phyloP scores from a whole-genome alignment of 2,329 filamentous ascomycete genomes.

The Hysterium pulicare region DNA sequence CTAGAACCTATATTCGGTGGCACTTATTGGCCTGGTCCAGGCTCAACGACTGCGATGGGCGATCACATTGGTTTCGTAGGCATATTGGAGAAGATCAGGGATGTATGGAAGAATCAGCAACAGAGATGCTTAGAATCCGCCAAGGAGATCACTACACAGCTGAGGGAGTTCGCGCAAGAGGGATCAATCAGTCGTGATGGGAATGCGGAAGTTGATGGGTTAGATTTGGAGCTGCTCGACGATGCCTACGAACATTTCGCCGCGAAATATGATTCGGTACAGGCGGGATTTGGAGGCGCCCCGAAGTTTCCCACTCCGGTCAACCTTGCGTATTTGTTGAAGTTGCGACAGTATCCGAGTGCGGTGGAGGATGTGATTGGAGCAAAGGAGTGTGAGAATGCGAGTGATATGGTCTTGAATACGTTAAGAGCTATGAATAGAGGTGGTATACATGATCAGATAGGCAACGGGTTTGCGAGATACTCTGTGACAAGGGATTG shows the following conservation, averaged over 20 bases:
- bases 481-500: conserved; percentile 91
- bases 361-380: conserved; percentile 87
- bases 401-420: conserved; percentile 73
- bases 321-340: conserved; percentile 78
- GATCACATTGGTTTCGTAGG: conserved; percentile 74
- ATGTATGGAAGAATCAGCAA: conserved; percentile 79
- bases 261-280: conserved; percentile 71
- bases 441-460: conserved; percentile 69
- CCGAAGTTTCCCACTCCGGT: conserved; percentile 90
- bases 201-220: conserved; percentile 58
- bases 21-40: conserved; percentile 89
- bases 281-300: conserved; percentile 71
- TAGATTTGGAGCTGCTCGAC: conserved; percentile 88
- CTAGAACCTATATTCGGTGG: conserved; percentile 93
- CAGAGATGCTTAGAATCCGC: conserved; percentile 79
- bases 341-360: conserved; percentile 66
- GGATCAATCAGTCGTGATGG: conserved; percentile 59
- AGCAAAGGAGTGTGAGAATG: conserved; percentile 67
- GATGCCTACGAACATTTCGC: conserved; percentile 73
- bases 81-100: conserved; percentile 72
- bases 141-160: conserved; percentile 73
- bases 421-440: conserved; percentile 76
- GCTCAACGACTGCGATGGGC: conserved; percentile 48
- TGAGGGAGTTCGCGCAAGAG: conserved; percentile 85
- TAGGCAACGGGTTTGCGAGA: conserved; percentile 74